Conservation (phyloP, 768 basidiomycete species). For the Lactarius deliciosus region DNA sequence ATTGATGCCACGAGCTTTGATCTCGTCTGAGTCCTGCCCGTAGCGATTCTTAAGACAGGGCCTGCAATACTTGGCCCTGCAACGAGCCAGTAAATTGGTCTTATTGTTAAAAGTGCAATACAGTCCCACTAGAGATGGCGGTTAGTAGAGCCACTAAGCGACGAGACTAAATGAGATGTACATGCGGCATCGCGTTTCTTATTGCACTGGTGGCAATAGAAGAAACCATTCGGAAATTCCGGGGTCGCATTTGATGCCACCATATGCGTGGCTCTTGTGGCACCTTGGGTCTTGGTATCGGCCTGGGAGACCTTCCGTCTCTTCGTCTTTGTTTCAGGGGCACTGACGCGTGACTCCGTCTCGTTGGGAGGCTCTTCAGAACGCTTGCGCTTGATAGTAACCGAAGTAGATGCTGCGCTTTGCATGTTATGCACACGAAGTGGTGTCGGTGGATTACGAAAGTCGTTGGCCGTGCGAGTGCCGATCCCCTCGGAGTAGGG, state of each 20-base stretch:
- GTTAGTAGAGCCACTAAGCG: constrained; percentile 10
- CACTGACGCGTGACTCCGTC: not conserved
- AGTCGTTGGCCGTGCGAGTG: constrained; percentile 28
- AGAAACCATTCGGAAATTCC: constrained; percentile 41
- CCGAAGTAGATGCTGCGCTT: not conserved
- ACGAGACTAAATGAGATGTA: constrained; percentile 33
- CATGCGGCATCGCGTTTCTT: constrained; percentile 56
- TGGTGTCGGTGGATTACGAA: constrained; percentile 23
- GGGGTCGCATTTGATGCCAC: constrained; percentile 28
- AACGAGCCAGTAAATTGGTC: constrained; percentile 42
- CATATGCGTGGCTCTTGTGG: not conserved
- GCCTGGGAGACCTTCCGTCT: constrained; percentile 39
- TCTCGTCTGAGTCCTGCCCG: constrained; percentile 47
- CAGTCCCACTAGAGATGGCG: constrained; percentile 34
- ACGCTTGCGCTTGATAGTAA: constrained; percentile 34
- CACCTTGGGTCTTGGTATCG: constrained; percentile 34
- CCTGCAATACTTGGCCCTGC: constrained; percentile 61
- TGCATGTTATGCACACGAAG: constrained; percentile 33
- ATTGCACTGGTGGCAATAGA: constrained; percentile 73
- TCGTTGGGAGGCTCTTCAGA: constrained; percentile 23
- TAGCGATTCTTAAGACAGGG: constrained; percentile 70
- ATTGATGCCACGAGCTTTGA: constrained; percentile 35
- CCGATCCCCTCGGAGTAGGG: constrained; percentile 36
- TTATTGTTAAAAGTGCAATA: constrained; percentile 41
- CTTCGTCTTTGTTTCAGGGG: constrained; percentile 39